phyloP scores from a whole-genome alignment of 805 yeast species.

The Lachancea sp. region DNA sequence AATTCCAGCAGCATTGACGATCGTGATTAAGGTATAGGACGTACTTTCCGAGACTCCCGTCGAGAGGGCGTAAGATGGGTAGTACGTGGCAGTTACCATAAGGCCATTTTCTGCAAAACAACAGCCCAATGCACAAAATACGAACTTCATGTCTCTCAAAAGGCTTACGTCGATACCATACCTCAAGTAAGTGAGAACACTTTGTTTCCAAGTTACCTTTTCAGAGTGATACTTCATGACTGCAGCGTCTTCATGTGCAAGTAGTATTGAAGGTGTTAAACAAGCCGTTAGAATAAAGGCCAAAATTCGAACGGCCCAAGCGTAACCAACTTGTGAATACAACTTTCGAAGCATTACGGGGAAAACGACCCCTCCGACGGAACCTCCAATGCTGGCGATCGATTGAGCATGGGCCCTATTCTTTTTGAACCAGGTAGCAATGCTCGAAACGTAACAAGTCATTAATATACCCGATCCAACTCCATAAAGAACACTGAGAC shows the following conservation, averaged over 20 bases:
- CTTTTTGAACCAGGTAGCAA: constrained; percentile 41
- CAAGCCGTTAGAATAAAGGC: constrained; percentile 35
- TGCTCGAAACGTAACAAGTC: constrained; percentile 39
- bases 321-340: constrained; percentile 41
- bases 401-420: constrained; percentile 42
- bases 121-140: constrained; percentile 36
- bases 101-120: constrained; percentile 40
- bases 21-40: constrained; percentile 39
- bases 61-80: constrained; percentile 43
- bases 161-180: constrained; percentile 31
- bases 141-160: constrained; percentile 39
- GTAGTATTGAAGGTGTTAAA: constrained; percentile 20
- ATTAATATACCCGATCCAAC: constrained; percentile 39
- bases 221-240: constrained; percentile 16
- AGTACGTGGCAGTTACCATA: constrained; percentile 39
- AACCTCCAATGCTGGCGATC: constrained; percentile 44
- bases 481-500: constrained; percentile 45
- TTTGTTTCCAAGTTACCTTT: constrained; percentile 12
- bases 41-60: constrained; percentile 36
- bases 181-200: constrained; percentile 10
- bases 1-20: constrained; percentile 40
- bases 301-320: constrained; percentile 47
- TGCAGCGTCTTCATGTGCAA: constrained; percentile 31
- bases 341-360: constrained; percentile 39
- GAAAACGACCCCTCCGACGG: constrained; percentile 45